phyloP scores from a whole-genome alignment of 2,329 filamentous ascomycete genomes.

The Phaeosphaeria sp. region DNA sequence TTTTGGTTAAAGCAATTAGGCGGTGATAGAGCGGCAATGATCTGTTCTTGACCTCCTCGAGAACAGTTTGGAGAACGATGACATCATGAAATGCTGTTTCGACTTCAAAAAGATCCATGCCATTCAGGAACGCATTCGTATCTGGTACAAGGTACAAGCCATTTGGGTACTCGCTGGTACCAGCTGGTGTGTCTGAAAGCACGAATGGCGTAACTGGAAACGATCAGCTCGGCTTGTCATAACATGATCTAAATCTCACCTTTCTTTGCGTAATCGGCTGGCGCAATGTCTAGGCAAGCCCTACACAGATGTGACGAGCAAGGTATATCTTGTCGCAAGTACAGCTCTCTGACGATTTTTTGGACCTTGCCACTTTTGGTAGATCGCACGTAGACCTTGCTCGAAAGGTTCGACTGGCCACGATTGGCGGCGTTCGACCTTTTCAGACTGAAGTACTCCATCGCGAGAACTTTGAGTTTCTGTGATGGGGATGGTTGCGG shows the following conservation, averaged over 20 bases:
- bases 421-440: conserved; percentile 61
- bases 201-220: conserved; percentile 76
- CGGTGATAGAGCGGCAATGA: conserved; percentile 95
- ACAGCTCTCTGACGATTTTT: conserved; percentile 97
- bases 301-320: conserved; percentile 92
- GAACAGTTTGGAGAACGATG: conserved; percentile 92
- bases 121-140: conserved; percentile 92
- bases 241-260: conserved; percentile 55
- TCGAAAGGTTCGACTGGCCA: conserved; percentile 78
- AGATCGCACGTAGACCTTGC: conserved; percentile 94
- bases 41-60: conserved; percentile 93
- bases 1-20: conserved; percentile 86
- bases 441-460: conserved; percentile 62
- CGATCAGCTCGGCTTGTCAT: conserved; percentile 21
- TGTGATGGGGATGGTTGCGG: not conserved
- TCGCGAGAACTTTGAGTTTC: conserved; percentile 5
- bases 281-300: conserved; percentile 74
- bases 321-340: conserved; percentile 94
- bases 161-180: conserved; percentile 79
- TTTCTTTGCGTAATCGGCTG: conserved; percentile 78
- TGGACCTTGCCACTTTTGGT: conserved; percentile 97
- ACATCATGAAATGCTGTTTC: conserved; percentile 93
- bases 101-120: conserved; percentile 97
- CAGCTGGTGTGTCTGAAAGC: conserved; percentile 85
- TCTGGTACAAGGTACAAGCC: conserved; percentile 96